phyloP scores from a whole-genome alignment of 2,329 filamentous ascomycete species.

The Xylariomycetidae sp. region DNA sequence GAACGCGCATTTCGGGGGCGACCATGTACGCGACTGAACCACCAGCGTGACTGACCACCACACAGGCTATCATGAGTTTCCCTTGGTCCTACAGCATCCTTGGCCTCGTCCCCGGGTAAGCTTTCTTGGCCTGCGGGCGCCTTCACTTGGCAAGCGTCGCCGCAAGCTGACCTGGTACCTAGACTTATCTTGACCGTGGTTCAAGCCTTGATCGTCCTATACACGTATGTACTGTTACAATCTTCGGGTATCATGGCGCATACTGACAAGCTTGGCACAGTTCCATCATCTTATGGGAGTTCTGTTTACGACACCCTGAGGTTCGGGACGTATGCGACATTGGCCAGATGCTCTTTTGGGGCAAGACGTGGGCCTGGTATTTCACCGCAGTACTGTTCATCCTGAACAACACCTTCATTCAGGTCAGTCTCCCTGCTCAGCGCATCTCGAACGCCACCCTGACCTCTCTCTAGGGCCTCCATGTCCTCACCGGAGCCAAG shows the following conservation, averaged over 20 bases:
- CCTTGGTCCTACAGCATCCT: conserved; percentile 87
- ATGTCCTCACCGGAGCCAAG: conserved; percentile 77
- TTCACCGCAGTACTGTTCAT: conserved; percentile 79
- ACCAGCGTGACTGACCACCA: conserved; percentile 10
- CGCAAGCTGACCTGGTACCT: conserved; percentile 10
- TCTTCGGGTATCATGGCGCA: no score
- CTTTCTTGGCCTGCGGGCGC: conserved; percentile 10
- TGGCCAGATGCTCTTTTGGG: conserved; percentile 92
- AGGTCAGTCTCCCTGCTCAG: conserved; percentile 45
- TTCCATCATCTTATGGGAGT: conserved; percentile 48
- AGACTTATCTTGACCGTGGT: conserved; percentile 73
- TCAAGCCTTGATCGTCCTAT: conserved; percentile 72
- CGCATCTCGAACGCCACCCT: conserved; percentile 4
- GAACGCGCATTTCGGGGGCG: no score
- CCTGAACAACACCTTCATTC: conserved; percentile 89
- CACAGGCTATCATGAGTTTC: conserved; percentile 81
- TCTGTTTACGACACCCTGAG: conserved; percentile 85
- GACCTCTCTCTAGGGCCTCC: conserved; percentile 52
- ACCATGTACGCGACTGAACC: not conserved
- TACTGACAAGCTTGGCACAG: conserved; percentile 8
- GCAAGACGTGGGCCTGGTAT: conserved; percentile 66
- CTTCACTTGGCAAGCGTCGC: conserved; percentile 7
- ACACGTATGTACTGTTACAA: conserved; percentile 56
- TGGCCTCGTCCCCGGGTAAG: conserved; percentile 71
- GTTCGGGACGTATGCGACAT: conserved; percentile 91